Evolutionary conservation across 768 basidiomycete genomes (phyloP), one percentile per base, ranked within the genome.

Genomic region (Pleurotus citrinopileatus): DNA sequence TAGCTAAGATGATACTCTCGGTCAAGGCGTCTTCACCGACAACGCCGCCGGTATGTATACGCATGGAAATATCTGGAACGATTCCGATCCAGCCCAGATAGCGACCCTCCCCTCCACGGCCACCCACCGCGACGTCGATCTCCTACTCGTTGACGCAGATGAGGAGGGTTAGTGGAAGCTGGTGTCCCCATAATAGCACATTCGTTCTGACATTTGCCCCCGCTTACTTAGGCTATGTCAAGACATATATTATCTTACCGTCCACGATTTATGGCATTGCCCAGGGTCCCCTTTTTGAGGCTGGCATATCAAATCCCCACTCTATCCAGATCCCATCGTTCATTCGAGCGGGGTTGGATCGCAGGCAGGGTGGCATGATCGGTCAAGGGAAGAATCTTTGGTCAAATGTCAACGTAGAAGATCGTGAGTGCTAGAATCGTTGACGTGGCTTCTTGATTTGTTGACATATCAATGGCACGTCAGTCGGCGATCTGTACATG

Each of bases 381-480:
- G 83, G 83, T 1, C 61, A 71, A 45, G 83, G 83, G 9, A 72
- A 75, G 61, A 78, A 82, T 42, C 58, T 76, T 22, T 84, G 81
- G 81, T 71, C 73, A 1, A 70, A 81, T 56, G 78, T 86, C 17
- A 74, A 83, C 55, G 73, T 84, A 48, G 66, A 76, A 40, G 83
- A 86, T 29, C 67, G 80, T 79, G 48, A 47, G 68, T 37, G 22
- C 59, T 13, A 25, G 13, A 27, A 4, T 15, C 34, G 17, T 22
- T 40, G n/a, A 12, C 23, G 2, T 19, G n/a, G 26, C 9, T 59
- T 13, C 26, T 37, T 20, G 45, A 34, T n/a, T 43, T 19, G 59
- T 37, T 13, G 23, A n/a, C n/a, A n/a, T n/a, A n/a, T n/a, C n/a
- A n/a, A n/a, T n/a, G n/a, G n/a, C n/a, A n/a, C n/a, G n/a, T 5